Conservation (phyloP, 1,284 basidiomycete genomes). For the Pisolithus thermaeus region DNA sequence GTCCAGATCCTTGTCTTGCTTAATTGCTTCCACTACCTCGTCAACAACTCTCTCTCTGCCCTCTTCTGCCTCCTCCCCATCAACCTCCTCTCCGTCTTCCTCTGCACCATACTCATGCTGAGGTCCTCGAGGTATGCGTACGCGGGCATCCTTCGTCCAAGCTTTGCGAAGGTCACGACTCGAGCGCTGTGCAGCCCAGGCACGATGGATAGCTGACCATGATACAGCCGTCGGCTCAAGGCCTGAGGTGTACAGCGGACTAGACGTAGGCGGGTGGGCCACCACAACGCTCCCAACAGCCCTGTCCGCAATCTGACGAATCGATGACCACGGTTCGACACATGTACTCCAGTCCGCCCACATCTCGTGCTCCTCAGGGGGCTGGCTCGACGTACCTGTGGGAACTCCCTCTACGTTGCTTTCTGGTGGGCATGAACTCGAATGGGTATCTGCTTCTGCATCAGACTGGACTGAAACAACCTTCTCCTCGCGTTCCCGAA, state of each 20-base stretch:
- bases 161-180: slow-evolving; percentile 46
- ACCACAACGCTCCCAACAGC: slow-evolving; percentile 63
- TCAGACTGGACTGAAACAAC: not conserved
- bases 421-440: too few relatives aligned
- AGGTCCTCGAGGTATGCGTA: slow-evolving; percentile 33
- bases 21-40: slow-evolving; percentile 70
- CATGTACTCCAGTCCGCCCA: slow-evolving; percentile 70
- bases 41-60: slow-evolving; percentile 35
- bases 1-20: slow-evolving; percentile 68
- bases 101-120: slow-evolving; percentile 37
- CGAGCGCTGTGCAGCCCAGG: slow-evolving; percentile 55
- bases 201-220: slow-evolving; percentile 57
- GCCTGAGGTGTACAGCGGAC: too few relatives aligned
- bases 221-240: slow-evolving; percentile 50
- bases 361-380: slow-evolving; percentile 38
- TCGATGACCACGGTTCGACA: slow-evolving; percentile 61
- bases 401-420: not conserved
- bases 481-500: slow-evolving; percentile 1
- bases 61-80: slow-evolving; percentile 32
- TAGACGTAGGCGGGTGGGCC: slow-evolving; percentile 8
- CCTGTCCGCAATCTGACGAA: slow-evolving; percentile 66
- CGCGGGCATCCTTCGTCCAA: slow-evolving; percentile 55
- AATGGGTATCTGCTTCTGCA: not conserved
- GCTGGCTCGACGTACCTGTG: not conserved
- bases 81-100: slow-evolving; percentile 28